A percentile compares a stretch with the other conserved stretches of the same genome.
phyloP scores from a whole-genome alignment of 2,329 filamentous ascomycete genomes.

The Coniochaeta sp. region DNA sequence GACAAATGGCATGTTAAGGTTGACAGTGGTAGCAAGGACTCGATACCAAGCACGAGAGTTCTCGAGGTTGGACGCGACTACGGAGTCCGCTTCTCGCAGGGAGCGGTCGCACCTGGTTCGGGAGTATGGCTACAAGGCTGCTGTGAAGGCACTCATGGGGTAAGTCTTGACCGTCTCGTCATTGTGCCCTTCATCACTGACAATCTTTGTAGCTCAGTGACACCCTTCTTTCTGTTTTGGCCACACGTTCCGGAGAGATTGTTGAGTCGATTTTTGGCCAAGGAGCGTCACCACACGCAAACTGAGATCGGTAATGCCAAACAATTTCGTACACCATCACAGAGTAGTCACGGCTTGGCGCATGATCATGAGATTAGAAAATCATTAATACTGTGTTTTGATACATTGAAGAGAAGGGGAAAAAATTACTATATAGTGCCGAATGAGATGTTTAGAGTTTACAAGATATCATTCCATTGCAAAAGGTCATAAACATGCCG shows the following conservation, averaged over 20 bases:
- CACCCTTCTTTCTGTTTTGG: constrained; percentile 71
- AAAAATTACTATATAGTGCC: neutral
- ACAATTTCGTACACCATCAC: neutral
- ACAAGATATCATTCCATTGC: neutral
- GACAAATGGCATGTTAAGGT: constrained; percentile 13
- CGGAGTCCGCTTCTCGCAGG: constrained; percentile 61
- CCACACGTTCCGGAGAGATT: constrained; percentile 69
- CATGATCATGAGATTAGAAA: neutral
- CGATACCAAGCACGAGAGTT: constrained; percentile 21
- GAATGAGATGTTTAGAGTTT: neutral
- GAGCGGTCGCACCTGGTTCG: constrained; percentile 60
- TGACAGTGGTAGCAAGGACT: constrained; percentile 3
- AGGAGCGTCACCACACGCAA: neutral
- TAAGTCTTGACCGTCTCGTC: constrained; percentile 40
- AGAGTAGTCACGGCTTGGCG: neutral
- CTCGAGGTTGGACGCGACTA: constrained; percentile 74
- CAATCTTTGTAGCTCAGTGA: constrained; percentile 58
- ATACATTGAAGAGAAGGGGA: neutral
- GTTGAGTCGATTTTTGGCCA: constrained; percentile 63
- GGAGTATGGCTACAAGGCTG: constrained; percentile 92
- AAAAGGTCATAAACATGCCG: too few species aligned
- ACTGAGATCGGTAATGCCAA: neutral
- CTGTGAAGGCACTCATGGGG: constrained; percentile 85
- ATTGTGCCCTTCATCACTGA: constrained; percentile 5
- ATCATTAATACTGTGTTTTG: neutral